Evolutionary conservation across 768 basidiomycete species (phyloP).

Genomic region (Pisolithus orientalis): DNA sequence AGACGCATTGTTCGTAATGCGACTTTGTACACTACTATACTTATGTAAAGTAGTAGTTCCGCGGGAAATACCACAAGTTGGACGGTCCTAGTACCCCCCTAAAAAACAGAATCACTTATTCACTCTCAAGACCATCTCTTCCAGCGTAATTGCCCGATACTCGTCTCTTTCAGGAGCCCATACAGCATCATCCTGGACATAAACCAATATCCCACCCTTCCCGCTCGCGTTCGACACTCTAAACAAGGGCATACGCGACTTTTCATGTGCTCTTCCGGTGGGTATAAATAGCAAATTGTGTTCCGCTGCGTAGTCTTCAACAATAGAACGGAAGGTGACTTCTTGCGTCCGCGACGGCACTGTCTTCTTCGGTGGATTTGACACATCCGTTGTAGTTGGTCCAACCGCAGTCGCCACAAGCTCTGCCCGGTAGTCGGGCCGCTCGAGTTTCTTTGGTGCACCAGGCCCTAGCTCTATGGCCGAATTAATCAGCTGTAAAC

Average conservation of each 20-base stretch:
- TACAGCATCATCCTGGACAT: slow-evolving; percentile 89
- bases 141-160: slow-evolving; percentile 74
- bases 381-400: slow-evolving; percentile 10
- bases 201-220: slow-evolving; percentile 81
- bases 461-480: slow-evolving; percentile 83
- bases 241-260: slow-evolving; percentile 85
- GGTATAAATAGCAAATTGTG: slow-evolving; percentile 90
- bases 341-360: slow-evolving; percentile 58
- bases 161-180: slow-evolving; percentile 71
- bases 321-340: slow-evolving; percentile 88
- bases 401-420: slow-evolving; percentile 28
- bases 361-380: slow-evolving; percentile 29
- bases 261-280: slow-evolving; percentile 76
- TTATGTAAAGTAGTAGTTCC: neutral
- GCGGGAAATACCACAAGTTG: too few relatives aligned
- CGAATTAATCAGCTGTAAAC: slow-evolving; percentile 89
- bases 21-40: neutral
- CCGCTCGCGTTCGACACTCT: slow-evolving; percentile 80
- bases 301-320: slow-evolving; percentile 81
- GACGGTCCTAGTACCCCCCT: too few relatives aligned
- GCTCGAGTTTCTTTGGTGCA: slow-evolving; percentile 59
- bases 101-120: slow-evolving; percentile 7
- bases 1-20: neutral
- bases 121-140: slow-evolving; percentile 80
- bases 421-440: slow-evolving; percentile 60